These are phyloP conservation scores for Suhomyces kunorum DNA, from an alignment of 1,139 yeast genomes.

Conservation along the genomic window DNA sequence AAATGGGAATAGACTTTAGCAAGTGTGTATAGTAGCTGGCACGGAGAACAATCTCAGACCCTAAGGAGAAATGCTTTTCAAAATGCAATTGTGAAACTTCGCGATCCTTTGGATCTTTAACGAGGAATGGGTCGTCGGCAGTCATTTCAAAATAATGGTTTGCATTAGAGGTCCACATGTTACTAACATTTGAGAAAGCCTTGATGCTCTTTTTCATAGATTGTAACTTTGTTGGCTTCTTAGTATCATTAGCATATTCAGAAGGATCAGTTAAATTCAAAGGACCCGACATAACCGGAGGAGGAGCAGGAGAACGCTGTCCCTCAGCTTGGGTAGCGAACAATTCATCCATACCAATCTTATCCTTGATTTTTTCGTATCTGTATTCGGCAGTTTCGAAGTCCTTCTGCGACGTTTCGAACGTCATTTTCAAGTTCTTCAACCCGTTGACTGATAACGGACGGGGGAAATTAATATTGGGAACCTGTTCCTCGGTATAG, in stretches of 20 bases:
- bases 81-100: conserved; percentile 54
- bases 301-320: conserved; percentile 1
- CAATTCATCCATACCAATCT: not conserved
- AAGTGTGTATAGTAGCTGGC: conserved; percentile 76
- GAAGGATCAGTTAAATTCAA: conserved; percentile 34
- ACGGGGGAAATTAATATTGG: conserved; percentile 30
- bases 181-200: conserved; percentile 42
- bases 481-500: conserved; percentile 9
- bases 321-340: conserved; percentile 9
- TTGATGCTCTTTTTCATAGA: conserved; percentile 32
- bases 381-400: conserved; percentile 28
- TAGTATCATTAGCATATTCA: conserved; percentile 19
- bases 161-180: conserved; percentile 65
- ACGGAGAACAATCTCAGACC: conserved; percentile 50
- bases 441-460: conserved; percentile 34
- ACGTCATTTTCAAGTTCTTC: conserved; percentile 35
- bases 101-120: conserved; percentile 44
- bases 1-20: conserved; percentile 69
- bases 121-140: conserved; percentile 48
- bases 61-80: conserved; percentile 64
- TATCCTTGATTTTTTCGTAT: conserved; percentile 20
- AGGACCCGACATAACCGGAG: conserved; percentile 24
- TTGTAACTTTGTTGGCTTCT: conserved; percentile 19
- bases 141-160: conserved; percentile 53
- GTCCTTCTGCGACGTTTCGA: conserved; percentile 33